phyloP scores from a whole-genome alignment of 75 land plant species.

The Gnetum montanum region DNA sequence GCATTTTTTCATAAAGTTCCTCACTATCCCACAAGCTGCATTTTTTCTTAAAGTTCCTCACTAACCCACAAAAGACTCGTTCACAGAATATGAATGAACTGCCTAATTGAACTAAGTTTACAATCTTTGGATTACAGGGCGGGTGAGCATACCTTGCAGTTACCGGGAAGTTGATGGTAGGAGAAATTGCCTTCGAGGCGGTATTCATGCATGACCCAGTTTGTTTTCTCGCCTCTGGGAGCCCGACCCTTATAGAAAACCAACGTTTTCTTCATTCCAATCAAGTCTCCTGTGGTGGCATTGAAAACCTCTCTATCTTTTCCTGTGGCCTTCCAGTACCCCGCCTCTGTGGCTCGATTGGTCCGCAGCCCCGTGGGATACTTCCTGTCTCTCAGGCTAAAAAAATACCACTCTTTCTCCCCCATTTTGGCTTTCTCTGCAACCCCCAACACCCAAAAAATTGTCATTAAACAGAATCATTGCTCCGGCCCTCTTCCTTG shows the following conservation, averaged over 20 bases:
- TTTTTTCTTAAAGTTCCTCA: background rate
- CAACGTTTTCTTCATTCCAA: slow-evolving; percentile 77
- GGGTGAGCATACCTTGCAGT: slow-evolving; percentile 36
- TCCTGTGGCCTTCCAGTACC: slow-evolving; percentile 75
- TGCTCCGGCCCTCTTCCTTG: too few relatives aligned
- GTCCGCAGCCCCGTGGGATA: slow-evolving; percentile 65
- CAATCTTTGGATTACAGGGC: too few relatives aligned
- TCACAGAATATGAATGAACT: background rate
- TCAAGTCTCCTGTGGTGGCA: slow-evolving; percentile 12
- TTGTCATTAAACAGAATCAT: too few relatives aligned
- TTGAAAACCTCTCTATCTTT: slow-evolving; percentile 52
- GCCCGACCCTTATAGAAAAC: slow-evolving; percentile 70
- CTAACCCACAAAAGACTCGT: background rate
- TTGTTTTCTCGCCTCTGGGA: slow-evolving; percentile 57
- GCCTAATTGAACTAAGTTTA: background rate
- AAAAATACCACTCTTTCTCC: slow-evolving; percentile 86
- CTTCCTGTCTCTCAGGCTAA: slow-evolving; percentile 61
- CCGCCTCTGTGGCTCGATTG: slow-evolving; percentile 55
- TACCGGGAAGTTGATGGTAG: slow-evolving; percentile 29
- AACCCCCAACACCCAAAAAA: background rate
- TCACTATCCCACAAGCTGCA: background rate
- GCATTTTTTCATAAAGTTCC: background rate
- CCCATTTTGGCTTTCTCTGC: slow-evolving; percentile 67
- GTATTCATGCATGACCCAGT: slow-evolving; percentile 75
- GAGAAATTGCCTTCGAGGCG: slow-evolving; percentile 47